Evolutionary conservation across 208 protist species (phyloP).

Genomic region (Trypanosoma scelopori): DNA sequence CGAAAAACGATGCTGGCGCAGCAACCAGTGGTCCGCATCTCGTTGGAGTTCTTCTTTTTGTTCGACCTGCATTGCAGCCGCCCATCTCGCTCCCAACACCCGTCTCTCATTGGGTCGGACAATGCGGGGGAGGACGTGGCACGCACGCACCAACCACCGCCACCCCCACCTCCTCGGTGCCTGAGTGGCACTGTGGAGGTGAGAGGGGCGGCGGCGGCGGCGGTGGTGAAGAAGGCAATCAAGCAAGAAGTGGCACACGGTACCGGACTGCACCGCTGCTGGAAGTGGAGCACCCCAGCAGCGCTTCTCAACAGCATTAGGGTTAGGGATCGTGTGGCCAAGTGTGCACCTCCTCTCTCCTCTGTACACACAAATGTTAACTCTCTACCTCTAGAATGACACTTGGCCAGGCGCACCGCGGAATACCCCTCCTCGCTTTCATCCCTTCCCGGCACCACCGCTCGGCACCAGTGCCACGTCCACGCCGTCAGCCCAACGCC

Average conservation of each 20-base stretch:
- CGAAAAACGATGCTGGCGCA: background rate
- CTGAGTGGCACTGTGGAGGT: no score
- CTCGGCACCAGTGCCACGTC: background rate
- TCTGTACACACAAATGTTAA: background rate
- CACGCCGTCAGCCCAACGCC: background rate
- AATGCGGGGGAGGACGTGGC: no score
- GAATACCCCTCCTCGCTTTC: background rate
- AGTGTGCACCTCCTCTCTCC: no score
- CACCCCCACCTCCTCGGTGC: no score
- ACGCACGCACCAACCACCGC: no score
- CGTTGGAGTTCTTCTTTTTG: slow-evolving; percentile 5
- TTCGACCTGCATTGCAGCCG: background rate
- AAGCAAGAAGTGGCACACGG: background rate
- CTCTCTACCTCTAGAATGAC: background rate
- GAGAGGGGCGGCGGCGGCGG: no score
- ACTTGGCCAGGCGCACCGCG: slow-evolving; percentile 20
- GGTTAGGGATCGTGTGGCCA: slow-evolving; percentile 20
- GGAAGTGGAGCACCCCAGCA: slow-evolving; percentile 8
- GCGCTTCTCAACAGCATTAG: slow-evolving; percentile 17
- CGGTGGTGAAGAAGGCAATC: no score
- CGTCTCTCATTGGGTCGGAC: no score
- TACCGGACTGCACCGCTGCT: slow-evolving; percentile 17
- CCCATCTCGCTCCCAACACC: no score
- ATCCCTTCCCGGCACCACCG: background rate
- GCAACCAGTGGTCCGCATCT: slow-evolving; percentile 4